A percentile compares a stretch with the other conserved stretches of the same genome.
Evolutionary conservation across 345 rosid species (phyloP).

Genomic region (Cardamine occulta): DNA sequence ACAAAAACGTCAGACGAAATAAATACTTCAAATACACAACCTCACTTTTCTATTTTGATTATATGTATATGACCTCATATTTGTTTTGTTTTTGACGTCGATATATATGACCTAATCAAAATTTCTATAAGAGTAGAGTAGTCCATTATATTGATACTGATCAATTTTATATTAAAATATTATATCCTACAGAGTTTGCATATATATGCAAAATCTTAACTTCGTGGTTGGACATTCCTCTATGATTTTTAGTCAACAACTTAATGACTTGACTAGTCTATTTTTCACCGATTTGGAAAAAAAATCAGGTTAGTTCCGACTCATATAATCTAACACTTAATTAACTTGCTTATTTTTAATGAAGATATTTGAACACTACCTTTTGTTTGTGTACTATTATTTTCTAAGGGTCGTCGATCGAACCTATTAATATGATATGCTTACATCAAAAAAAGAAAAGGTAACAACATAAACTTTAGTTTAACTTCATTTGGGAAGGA

Average conservation of each 20-base stretch:
- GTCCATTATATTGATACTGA: slow-evolving; percentile 5
- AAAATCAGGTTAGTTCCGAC: neutral
- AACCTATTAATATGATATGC: neutral
- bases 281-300: neutral
- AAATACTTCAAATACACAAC: slow-evolving; percentile 10
- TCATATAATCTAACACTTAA: neutral
- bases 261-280: slow-evolving; percentile 23
- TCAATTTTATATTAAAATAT: neutral
- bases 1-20: slow-evolving; percentile 27
- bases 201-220: slow-evolving; percentile 16
- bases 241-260: slow-evolving; percentile 16
- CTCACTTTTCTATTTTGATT: slow-evolving; percentile 14
- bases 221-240: slow-evolving; percentile 16
- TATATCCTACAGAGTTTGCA: slow-evolving; percentile 12
- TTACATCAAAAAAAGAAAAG: neutral
- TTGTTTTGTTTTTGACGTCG: slow-evolving; percentile 30
- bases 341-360: neutral
- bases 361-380: neutral
- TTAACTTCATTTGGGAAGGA: neutral
- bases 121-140: slow-evolving; percentile 12
- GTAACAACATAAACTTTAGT: neutral
- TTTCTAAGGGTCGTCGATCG: neutral
- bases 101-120: slow-evolving; percentile 26
- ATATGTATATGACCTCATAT: slow-evolving; percentile 27
- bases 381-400: neutral